Base-by-base conservation (phyloP, 352 stramenopile genomes). In the Pythium folliculosum region DNA sequence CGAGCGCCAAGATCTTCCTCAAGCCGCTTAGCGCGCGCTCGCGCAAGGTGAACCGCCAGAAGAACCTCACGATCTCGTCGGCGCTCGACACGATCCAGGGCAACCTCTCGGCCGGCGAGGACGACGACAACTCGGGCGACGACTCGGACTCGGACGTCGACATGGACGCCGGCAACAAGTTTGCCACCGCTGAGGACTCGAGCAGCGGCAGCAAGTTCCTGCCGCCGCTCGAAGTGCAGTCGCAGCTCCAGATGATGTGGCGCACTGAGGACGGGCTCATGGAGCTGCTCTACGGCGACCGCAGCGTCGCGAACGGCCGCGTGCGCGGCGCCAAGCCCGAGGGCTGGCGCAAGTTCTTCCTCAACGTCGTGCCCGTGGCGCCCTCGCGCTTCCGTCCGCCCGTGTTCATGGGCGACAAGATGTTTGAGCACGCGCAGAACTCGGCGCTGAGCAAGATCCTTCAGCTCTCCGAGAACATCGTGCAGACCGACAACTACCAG, bases 341-440 rank as follows among this genome's bases (percentile, higher is more conserved):
- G 16, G 95, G 95, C 6, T 98, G 90, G 76, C 81, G 83, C 43
- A 93, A 98, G 49, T 99, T 99, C 65, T 99, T 99, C 67, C 63
- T 99, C 25, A 96, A 97, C 44, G 89, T 94, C n/a, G 88, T 99
- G 53, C 85, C 94, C 0, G 97, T 99, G 59, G 93, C 98, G 44
- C 97, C 98, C 4, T 98, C 94, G 35, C 90, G 97, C 32, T 99
- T 99, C 77, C 92, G 98, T n/a, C 98, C 98, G 21, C 96, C 98
- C 0, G 97, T 99, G 63, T 90, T 97, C 45, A 86, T 99, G 73
- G 96, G 84, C 22, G 97, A 96, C 71, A 94, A 97, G 77, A 88
- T 94, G 59, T 98, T 98, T 51, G 98, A 99, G 77, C 98, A 99
- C 72, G 88, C 96, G 12, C 97, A 99, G 73, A 99, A 99, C 73